phyloP scores from a whole-genome alignment of 768 basidiomycete species.

The Serpula lacrymans region DNA sequence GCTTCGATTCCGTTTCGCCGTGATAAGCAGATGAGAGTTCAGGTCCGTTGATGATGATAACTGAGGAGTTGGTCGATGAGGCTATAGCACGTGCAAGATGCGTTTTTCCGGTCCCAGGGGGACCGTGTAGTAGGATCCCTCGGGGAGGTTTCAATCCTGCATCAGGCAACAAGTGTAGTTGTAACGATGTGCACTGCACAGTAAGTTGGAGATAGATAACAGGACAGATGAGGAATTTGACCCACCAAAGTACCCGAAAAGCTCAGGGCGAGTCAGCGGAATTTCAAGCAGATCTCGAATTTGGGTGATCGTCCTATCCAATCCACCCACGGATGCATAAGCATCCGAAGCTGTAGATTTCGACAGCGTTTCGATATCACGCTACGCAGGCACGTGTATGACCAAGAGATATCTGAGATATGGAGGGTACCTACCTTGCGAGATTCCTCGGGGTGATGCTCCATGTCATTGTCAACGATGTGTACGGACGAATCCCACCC shows the following conservation, averaged over 20 bases:
- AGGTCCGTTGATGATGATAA: conserved; percentile 94
- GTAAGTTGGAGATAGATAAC: conserved; percentile 1
- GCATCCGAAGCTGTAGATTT: conserved; percentile 45
- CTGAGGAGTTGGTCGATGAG: conserved; percentile 76
- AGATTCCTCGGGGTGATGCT: conserved; percentile 21
- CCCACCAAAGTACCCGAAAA: conserved; percentile 74
- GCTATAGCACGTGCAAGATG: conserved; percentile 95
- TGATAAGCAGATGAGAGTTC: conserved; percentile 95
- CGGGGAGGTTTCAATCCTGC: conserved; percentile 89
- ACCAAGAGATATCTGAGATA: conserved; percentile 8
- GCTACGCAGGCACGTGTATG: conserved; percentile 28
- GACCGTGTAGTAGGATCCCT: conserved; percentile 91
- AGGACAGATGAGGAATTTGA: conserved; percentile 3
- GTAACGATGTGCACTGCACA: conserved; percentile 14
- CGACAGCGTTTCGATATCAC: conserved; percentile 46
- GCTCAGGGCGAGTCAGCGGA: conserved; percentile 76
- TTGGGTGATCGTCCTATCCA: conserved; percentile 81
- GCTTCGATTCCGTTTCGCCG: conserved; percentile 90
- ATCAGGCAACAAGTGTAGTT: conserved; percentile 1
- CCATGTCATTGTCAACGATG: conserved; percentile 30
- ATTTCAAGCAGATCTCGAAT: conserved; percentile 86
- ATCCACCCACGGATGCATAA: conserved; percentile 85
- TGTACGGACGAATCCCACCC: conserved; percentile 66
- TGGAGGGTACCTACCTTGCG: conserved; percentile 31
- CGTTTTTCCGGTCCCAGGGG: conserved; percentile 97